A percentile compares a stretch with the other conserved stretches of the same genome.
phyloP scores from a whole-genome alignment of 1,139 yeast species.

The Meyerozyma elateridarum region DNA sequence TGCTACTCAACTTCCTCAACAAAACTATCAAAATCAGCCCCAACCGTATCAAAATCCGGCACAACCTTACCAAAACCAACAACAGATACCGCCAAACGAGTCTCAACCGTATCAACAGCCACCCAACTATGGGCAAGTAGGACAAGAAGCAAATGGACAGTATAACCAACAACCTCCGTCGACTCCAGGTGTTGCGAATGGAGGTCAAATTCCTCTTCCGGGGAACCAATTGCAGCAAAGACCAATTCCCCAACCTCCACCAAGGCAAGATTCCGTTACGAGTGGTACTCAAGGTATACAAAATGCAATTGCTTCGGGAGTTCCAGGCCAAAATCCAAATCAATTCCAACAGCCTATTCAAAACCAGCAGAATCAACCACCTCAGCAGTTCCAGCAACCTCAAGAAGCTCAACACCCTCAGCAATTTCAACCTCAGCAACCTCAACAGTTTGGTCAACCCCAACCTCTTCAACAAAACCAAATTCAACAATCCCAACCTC shows the following conservation, averaged over 20 bases:
- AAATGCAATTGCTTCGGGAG: no score
- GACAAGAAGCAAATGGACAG: neutral
- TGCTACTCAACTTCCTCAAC: constrained; percentile 5
- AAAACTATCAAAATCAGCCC: constrained; percentile 6
- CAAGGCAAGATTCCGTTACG: no score
- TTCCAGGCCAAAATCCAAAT: no score
- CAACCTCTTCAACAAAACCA: no score
- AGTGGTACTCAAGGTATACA: no score
- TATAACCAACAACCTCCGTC: neutral
- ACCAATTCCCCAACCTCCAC: no score
- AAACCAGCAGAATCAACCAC: constrained; percentile 4
- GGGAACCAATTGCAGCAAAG: no score
- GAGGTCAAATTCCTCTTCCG: no score
- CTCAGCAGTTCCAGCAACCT: constrained; percentile 7
- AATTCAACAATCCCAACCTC: no score
- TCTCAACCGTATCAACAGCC: constrained; percentile 2
- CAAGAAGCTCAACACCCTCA: constrained; percentile 6
- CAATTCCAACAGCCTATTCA: constrained; percentile 7
- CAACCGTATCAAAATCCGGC: constrained; percentile 9
- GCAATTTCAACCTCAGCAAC: constrained; percentile 7
- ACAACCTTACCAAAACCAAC: constrained; percentile 3
- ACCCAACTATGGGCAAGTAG: neutral
- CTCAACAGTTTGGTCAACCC: constrained; percentile 5
- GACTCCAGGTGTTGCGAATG: neutral
- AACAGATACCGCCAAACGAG: constrained; percentile 2